Evolutionary conservation across 495 filamentous ascomycete species (phyloP), one percentile per base, ranked within the genome.

Genomic region (Evernia prunastri): DNA sequence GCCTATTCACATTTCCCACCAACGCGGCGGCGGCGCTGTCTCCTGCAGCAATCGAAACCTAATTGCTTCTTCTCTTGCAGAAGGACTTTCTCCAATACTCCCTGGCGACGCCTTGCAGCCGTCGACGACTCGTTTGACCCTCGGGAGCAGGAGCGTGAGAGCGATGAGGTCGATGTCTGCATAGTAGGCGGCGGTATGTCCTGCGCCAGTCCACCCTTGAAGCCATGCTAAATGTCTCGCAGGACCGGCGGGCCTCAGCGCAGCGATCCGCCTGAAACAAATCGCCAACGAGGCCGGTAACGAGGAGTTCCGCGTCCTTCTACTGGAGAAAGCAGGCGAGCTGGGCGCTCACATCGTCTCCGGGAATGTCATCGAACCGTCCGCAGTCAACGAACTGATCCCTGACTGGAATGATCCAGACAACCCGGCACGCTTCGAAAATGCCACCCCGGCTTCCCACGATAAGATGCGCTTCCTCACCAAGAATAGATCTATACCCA

Each of bases 401-500:
- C 94, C 94, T 23, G 90, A 96, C 76, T 99, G 94, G 94, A 84
- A 94, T 40, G 83, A 85, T 56, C 87, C 94, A 72, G 84, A 88
- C 67, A 97, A 96, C 71, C 87, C 89, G 36, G 88, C 84, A 61
- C 84, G 89, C 61, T 99, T 97, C 75, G 82, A 90, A 69, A 77
- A 88, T 74, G 87, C 84, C 39, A 99, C 95, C 4, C 86, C 91
- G 9, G 92, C 91, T 11, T 86, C 83, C 63, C 79, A 78, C 23
- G 94, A 97, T 70, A 86, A 85, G 75, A 95, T 99, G 93, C 86
- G 91, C 64, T 97, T 97, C 75, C 78, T 99, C 58, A 97, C 93
- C n/a, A 86, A 92, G 78, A 88, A 78, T 57, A 81, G 80, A 33
- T 80, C 91, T 0, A 84, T 92, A 66, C 89, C 89, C 13, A 81